A percentile compares a stretch with the other conserved stretches of the same genome.
Evolutionary conservation across 1,284 basidiomycete genomes (phyloP).

Genomic region (Taiwanofungus camphoratus): DNA sequence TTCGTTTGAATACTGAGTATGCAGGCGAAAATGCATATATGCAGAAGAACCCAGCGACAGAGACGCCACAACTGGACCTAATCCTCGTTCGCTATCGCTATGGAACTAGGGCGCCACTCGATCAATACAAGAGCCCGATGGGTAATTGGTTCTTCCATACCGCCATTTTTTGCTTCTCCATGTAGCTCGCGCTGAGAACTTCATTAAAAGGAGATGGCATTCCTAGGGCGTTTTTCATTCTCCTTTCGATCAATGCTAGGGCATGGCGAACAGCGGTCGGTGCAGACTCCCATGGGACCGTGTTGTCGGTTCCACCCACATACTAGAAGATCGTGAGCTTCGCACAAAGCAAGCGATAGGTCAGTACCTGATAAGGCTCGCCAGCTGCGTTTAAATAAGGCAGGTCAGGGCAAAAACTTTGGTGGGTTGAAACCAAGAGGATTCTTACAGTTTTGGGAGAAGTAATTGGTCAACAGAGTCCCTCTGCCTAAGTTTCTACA

Average conservation of each 20-base stretch:
- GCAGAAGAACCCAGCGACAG: constrained; percentile 68
- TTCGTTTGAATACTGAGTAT: constrained; percentile 31
- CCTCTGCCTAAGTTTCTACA: constrained; percentile 49
- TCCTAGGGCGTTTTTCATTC: constrained; percentile 33
- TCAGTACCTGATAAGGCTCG: constrained; percentile 61
- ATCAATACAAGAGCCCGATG: too few relatives aligned
- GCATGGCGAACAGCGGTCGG: constrained; percentile 53
- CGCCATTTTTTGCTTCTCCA: constrained; percentile 77
- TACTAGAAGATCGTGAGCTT: constrained; percentile 41
- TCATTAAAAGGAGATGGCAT: constrained; percentile 60
- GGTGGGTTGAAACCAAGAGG: too few relatives aligned
- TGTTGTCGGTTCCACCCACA: constrained; percentile 66
- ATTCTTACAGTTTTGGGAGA: constrained; percentile 72
- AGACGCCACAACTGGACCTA: constrained; percentile 68
- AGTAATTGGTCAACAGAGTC: constrained; percentile 67
- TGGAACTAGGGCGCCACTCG: constrained; percentile 71
- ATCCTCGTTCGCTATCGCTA: constrained; percentile 65
- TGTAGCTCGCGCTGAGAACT: constrained; percentile 72
- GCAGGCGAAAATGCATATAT: constrained; percentile 65
- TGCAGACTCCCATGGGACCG: constrained; percentile 55
- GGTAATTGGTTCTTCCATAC: constrained; percentile 35
- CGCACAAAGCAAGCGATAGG: not conserved
- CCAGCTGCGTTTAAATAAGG: constrained; percentile 48
- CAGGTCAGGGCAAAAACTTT: not conserved
- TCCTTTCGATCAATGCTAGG: constrained; percentile 48